phyloP scores from a whole-genome alignment of 805 yeast genomes.

The Wickerhamiella dianesei region DNA sequence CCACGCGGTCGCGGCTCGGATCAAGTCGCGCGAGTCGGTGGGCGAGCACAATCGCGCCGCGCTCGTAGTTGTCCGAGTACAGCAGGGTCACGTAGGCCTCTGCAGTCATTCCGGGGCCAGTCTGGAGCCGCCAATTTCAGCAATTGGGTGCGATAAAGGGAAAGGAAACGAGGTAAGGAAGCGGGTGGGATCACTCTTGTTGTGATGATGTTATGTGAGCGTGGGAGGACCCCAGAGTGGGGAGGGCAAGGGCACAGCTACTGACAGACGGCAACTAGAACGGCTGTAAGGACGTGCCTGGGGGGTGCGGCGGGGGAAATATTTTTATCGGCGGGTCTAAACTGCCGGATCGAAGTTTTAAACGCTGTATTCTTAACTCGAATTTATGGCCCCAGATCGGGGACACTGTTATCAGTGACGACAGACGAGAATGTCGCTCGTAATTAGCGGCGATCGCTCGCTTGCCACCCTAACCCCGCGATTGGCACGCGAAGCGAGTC shows the following conservation, averaged over 20 bases:
- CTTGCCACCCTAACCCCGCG: not conserved
- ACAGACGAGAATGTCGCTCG: not conserved
- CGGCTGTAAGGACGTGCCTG: not conserved
- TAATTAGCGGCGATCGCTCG: not conserved
- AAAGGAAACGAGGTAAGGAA: not conserved
- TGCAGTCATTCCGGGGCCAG: not conserved
- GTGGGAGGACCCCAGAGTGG: not conserved
- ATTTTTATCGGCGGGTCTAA: too few species aligned
- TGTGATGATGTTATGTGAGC: not conserved
- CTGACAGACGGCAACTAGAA: too few species aligned
- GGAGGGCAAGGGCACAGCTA: not conserved
- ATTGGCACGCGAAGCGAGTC: too few species aligned
- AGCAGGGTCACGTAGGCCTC: conserved; percentile 33
- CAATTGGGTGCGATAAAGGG: not conserved
- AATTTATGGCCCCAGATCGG: not conserved
- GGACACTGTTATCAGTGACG: not conserved
- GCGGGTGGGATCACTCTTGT: not conserved
- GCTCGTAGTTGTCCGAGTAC: conserved; percentile 31
- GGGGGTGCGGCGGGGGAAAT: too few species aligned
- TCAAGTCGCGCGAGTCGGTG: conserved; percentile 21
- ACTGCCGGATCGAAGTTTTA: too few species aligned
- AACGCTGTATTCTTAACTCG: too few species aligned
- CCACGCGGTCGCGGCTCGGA: conserved; percentile 17
- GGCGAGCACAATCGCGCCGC: conserved; percentile 42
- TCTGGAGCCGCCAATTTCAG: too few species aligned